Conservation (phyloP, 2,329 filamentous ascomycete species). For the Lizonia empirigonia region DNA sequence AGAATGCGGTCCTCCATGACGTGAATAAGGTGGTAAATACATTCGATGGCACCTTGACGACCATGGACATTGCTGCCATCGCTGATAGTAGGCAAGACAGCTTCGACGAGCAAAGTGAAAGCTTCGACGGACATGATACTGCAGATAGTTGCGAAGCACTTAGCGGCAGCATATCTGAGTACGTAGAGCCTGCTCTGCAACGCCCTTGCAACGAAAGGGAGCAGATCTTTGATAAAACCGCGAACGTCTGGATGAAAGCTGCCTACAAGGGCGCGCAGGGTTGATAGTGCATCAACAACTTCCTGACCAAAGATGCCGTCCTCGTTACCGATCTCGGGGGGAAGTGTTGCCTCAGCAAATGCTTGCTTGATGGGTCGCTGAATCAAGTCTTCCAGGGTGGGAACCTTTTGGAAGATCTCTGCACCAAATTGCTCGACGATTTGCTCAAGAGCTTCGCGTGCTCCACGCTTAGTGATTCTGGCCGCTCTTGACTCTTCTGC, state of each 20-base stretch:
- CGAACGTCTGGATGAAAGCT: slow-evolving; percentile 78
- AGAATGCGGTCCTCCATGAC: slow-evolving; percentile 97
- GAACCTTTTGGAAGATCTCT: slow-evolving; percentile 78
- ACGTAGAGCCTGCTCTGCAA: slow-evolving; percentile 88
- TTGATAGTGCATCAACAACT: slow-evolving; percentile 91
- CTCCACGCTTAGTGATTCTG: slow-evolving; percentile 86
- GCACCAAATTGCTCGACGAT: slow-evolving; percentile 79
- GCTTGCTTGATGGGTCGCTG: slow-evolving; percentile 77
- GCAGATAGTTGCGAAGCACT: slow-evolving; percentile 96
- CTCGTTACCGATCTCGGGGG: slow-evolving; percentile 73
- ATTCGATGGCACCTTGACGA: slow-evolving; percentile 92
- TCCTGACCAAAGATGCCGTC: slow-evolving; percentile 83
- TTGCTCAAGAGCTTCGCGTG: slow-evolving; percentile 92
- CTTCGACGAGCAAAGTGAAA: slow-evolving; percentile 94
- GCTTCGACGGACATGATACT: slow-evolving; percentile 94
- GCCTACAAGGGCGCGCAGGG: slow-evolving; percentile 90
- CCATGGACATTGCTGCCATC: slow-evolving; percentile 87
- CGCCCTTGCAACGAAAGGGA: slow-evolving; percentile 85
- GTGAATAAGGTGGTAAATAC: slow-evolving; percentile 94
- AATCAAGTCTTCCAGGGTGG: slow-evolving; percentile 80
- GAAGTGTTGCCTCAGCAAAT: slow-evolving; percentile 71
- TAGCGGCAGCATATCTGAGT: slow-evolving; percentile 94
- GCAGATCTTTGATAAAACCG: slow-evolving; percentile 78
- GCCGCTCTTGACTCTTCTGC: slow-evolving; percentile 88
- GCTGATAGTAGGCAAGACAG: slow-evolving; percentile 87